Percentiles rank a stretch among this genome's conserved stretches.
Conservation (phyloP, 1,284 basidiomycete species). For the Schizophyllum commune region DNA sequence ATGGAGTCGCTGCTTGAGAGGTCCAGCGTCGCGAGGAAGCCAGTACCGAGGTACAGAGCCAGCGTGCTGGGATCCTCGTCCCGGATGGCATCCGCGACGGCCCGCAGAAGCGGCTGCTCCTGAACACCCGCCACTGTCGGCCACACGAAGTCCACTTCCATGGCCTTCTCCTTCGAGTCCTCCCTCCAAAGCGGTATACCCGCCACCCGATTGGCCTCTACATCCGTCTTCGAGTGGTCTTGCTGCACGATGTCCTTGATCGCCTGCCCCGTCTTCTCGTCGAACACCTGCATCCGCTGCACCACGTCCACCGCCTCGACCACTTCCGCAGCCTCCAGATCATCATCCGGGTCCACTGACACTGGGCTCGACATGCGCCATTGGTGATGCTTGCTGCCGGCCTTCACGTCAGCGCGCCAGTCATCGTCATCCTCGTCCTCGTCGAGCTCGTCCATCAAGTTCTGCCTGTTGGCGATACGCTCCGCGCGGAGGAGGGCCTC, state of each 20-base stretch:
- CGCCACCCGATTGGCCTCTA: conserved; percentile 22
- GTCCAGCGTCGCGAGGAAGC: conserved; percentile 18
- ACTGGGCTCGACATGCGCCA: conserved; percentile 18
- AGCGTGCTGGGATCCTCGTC: background rate
- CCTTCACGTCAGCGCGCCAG: conserved; percentile 31
- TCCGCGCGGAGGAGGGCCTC: conserved; percentile 40
- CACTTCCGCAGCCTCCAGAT: conserved; percentile 9
- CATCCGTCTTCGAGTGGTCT: conserved; percentile 22
- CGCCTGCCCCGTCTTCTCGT: conserved; percentile 31
- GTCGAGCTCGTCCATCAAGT: conserved; percentile 26
- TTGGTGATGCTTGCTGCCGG: conserved; percentile 20
- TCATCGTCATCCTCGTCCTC: conserved; percentile 18
- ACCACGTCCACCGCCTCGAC: conserved; percentile 20
- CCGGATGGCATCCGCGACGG: conserved; percentile 8
- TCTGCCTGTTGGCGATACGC: conserved; percentile 22
- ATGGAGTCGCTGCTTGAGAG: conserved; percentile 3
- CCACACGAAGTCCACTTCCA: conserved; percentile 8
- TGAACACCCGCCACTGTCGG: conserved; percentile 3
- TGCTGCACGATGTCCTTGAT: conserved; percentile 28
- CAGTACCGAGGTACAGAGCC: background rate
- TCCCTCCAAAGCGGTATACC: conserved; percentile 35
- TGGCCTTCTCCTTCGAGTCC: background rate
- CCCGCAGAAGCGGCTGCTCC: conserved; percentile 4
- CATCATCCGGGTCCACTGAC: conserved; percentile 19
- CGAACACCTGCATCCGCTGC: conserved; percentile 32